Base-by-base conservation (phyloP, 495 filamentous ascomycete species). In the Tetracladium marchalianum region DNA sequence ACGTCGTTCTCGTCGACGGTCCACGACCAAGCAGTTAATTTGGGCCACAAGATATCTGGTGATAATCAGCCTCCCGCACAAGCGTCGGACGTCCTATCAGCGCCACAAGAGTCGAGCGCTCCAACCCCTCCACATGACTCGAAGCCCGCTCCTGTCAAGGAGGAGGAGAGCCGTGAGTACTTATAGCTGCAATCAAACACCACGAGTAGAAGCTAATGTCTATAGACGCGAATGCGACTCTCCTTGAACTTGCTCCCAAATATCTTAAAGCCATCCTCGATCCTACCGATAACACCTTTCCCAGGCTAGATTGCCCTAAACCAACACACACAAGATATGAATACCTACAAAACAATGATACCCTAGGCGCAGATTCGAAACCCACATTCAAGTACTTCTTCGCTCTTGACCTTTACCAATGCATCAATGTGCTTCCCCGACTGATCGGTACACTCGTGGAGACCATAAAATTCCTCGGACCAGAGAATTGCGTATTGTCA, bases 401-500 rank as follows among this genome's bases (percentile, higher is more conserved):
- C 35, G 70, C 70, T 9, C 51, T 76, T 33, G 56, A 73, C 37
- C 56, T 73, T 7, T 54, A 62, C 19, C 55, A 72, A 51, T 61
- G 60, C 31, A 40, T 62, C 3, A 36, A 41, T 22, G 35, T 73
- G 11, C 62, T 73, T 15, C 65, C 69, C 2, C 64, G 63, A 10
- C 53, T 75, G 7, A 56, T 76, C 44, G 58, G 64, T n/a, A 58
- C 58, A 24, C 50, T 69, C 17, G 39, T 76, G 12, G 60, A 70
- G 35, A 55, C 64, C 7, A 70, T 73, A 9, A 58, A 58, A 3
- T 69, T 67, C 50, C 58, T 75, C 7, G 66, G 69, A 5, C 67
- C 69, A 1, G 13, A 56, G n/a, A 50, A 60, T 53, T 75, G 70
- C 52, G 69, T 61, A 12, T 50, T 73, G 2, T 73, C 70, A 5